Conservation (phyloP, 352 stramenopile species). For the Blastocystis sp. region DNA sequence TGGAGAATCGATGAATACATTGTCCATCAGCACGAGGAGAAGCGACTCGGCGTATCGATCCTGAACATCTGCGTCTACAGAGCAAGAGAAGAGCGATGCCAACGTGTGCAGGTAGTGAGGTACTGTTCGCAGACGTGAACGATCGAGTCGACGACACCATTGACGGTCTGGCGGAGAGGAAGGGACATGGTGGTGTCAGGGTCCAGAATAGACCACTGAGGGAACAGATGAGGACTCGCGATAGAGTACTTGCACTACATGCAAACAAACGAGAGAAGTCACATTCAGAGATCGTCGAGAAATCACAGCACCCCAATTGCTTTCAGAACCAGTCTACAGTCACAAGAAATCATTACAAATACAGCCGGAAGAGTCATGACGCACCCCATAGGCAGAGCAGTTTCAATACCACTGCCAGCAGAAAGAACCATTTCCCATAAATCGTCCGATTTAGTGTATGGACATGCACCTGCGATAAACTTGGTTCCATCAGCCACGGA, state of each 20-base stretch:
- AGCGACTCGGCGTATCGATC: constrained; percentile 39
- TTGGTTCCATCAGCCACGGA: constrained; percentile 41
- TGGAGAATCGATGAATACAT: neutral
- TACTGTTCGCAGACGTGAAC: constrained; percentile 58
- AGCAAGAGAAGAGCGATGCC: neutral
- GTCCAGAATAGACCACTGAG: constrained; percentile 17
- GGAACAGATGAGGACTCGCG: neutral
- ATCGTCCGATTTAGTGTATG: neutral
- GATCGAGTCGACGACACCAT: constrained; percentile 40
- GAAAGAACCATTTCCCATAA: neutral
- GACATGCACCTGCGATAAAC: neutral
- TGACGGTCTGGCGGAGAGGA: constrained; percentile 24
- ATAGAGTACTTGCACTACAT: constrained; percentile 1
- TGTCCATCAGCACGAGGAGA: neutral
- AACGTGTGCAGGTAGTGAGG: neutral
- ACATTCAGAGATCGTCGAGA: neutral
- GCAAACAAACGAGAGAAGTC: neutral
- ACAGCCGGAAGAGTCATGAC: constrained; percentile 55
- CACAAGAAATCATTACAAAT: neutral
- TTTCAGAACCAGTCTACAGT: constrained; percentile 8
- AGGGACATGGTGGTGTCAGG: constrained; percentile 35
- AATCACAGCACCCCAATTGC: constrained; percentile 2
- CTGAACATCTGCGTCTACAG: constrained; percentile 43
- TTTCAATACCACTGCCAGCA: neutral
- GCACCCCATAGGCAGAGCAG: neutral